Percentiles rank a stretch among this genome's conserved stretches.
phyloP scores from a whole-genome alignment of 495 filamentous ascomycete species.

The Penicillium roqueforti region DNA sequence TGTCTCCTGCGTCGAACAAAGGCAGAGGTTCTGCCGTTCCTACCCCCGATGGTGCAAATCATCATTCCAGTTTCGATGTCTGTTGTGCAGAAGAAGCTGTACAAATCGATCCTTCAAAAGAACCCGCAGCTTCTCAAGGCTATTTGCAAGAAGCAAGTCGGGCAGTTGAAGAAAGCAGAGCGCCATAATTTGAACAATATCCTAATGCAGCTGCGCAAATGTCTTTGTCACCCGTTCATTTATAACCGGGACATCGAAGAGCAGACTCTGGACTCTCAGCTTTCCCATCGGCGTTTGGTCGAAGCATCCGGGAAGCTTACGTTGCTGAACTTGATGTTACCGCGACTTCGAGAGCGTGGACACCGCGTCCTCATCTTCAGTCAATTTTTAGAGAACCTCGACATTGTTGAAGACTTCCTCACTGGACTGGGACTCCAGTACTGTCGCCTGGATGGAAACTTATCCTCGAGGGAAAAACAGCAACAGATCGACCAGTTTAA shows the following conservation, averaged over 20 bases:
- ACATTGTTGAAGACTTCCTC: conserved; percentile 89
- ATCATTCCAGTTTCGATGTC: conserved; percentile 94
- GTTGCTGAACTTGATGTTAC: conserved; percentile 82
- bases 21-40: conserved; percentile 77
- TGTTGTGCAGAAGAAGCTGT: conserved; percentile 86
- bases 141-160: conserved; percentile 63
- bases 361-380: conserved; percentile 95
- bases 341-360: conserved; percentile 81
- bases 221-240: conserved; percentile 91
- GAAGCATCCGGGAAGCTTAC: conserved; percentile 90
- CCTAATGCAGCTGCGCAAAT: conserved; percentile 91
- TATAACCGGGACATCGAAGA: conserved; percentile 91
- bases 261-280: conserved; percentile 44
- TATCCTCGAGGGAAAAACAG: conserved; percentile 80
- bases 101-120: conserved; percentile 86
- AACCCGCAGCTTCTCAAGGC: conserved; percentile 85
- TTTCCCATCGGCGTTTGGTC: conserved; percentile 72
- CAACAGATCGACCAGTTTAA: conserved; percentile 93
- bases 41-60: conserved; percentile 90
- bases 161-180: conserved; percentile 58
- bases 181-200: conserved; percentile 84
- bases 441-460: conserved; percentile 79
- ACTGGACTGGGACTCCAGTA: conserved; percentile 62
- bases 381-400: conserved; percentile 86
- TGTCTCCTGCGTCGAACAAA: conserved; percentile 86